Percentiles rank a stretch among this genome's conserved stretches.
Conservation (phyloP, 805 yeast genomes). For the Ogataea paraovalis region DNA sequence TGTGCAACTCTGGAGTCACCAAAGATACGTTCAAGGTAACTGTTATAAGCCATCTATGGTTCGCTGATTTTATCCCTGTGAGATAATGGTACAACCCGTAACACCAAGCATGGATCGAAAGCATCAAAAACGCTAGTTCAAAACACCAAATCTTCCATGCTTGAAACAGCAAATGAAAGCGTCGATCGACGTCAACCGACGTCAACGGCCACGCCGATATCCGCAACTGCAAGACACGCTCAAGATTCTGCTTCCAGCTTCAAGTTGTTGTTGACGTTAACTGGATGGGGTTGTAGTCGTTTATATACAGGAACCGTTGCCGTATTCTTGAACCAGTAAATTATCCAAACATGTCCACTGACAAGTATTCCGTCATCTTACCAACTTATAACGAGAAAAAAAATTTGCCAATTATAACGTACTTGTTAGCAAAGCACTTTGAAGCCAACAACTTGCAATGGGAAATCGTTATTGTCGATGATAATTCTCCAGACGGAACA, state of each 20-base stretch:
- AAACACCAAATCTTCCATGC: too few species aligned
- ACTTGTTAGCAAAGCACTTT: slow-evolving; percentile 67
- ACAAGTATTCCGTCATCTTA: slow-evolving; percentile 68
- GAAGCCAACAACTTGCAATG: slow-evolving; percentile 52
- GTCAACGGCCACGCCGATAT: too few species aligned
- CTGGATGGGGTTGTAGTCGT: too few species aligned
- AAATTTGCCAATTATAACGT: slow-evolving; percentile 64
- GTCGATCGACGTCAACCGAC: too few species aligned
- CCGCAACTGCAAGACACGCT: too few species aligned
- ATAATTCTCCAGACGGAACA: slow-evolving; percentile 78
- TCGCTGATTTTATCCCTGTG: too few species aligned
- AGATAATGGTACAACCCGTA: too few species aligned
- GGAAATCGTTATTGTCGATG: slow-evolving; percentile 78
- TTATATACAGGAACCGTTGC: too few species aligned
- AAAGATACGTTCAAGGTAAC: slow-evolving; percentile 40
- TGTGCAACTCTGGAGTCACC: slow-evolving; percentile 33
- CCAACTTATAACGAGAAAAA: slow-evolving; percentile 77
- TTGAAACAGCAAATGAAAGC: too few species aligned
- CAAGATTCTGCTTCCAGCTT: too few species aligned
- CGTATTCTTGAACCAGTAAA: not conserved
- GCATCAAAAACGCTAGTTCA: too few species aligned
- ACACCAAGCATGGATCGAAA: not conserved
- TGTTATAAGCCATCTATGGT: slow-evolving; percentile 19
- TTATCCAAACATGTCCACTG: slow-evolving; percentile 15
- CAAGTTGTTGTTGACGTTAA: too few species aligned